Evolutionary conservation across 2,329 filamentous ascomycete species (phyloP).

Genomic region (Aspergillus arachidicola): DNA sequence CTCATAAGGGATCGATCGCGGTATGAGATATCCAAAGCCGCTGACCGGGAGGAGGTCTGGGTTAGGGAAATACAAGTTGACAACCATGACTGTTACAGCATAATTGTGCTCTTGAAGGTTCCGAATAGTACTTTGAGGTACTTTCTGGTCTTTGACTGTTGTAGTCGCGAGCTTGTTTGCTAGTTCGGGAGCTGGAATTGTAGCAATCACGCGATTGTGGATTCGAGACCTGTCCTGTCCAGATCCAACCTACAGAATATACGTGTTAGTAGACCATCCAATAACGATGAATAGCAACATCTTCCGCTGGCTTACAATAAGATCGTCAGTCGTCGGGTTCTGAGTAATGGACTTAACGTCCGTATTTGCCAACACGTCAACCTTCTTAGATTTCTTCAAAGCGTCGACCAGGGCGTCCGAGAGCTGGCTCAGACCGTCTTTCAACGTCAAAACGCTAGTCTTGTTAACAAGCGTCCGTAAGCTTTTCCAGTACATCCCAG

Average conservation of each 20-base stretch:
- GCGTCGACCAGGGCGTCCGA: slow-evolving; percentile 56
- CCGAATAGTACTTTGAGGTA: slow-evolving; percentile 24
- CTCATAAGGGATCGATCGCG: slow-evolving; percentile 67
- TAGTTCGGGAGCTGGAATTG: slow-evolving; percentile 32
- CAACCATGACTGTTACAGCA: slow-evolving; percentile 82
- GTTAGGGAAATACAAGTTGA: slow-evolving; percentile 82
- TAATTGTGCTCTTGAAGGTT: slow-evolving; percentile 49
- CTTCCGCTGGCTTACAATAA: slow-evolving; percentile 25
- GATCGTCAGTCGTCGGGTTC: slow-evolving; percentile 20
- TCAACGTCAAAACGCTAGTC: slow-evolving; percentile 46
- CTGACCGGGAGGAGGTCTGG: slow-evolving; percentile 64
- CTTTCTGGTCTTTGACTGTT: slow-evolving; percentile 5
- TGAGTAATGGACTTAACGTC: slow-evolving; percentile 52
- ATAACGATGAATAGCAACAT: neutral
- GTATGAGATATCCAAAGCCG: slow-evolving; percentile 92
- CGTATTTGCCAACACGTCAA: slow-evolving; percentile 58
- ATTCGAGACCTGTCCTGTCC: slow-evolving; percentile 10
- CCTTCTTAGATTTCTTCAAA: slow-evolving; percentile 58
- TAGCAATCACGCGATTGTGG: slow-evolving; percentile 38
- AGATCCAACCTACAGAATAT: slow-evolving; percentile 20
- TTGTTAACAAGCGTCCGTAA: slow-evolving; percentile 20
- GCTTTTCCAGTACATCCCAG: slow-evolving; percentile 17
- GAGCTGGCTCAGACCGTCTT: slow-evolving; percentile 65
- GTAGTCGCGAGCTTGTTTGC: slow-evolving; percentile 25
- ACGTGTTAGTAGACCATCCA: neutral